phyloP scores from a whole-genome alignment of 495 filamentous ascomycete species.

The Daldinia bambusicola region DNA sequence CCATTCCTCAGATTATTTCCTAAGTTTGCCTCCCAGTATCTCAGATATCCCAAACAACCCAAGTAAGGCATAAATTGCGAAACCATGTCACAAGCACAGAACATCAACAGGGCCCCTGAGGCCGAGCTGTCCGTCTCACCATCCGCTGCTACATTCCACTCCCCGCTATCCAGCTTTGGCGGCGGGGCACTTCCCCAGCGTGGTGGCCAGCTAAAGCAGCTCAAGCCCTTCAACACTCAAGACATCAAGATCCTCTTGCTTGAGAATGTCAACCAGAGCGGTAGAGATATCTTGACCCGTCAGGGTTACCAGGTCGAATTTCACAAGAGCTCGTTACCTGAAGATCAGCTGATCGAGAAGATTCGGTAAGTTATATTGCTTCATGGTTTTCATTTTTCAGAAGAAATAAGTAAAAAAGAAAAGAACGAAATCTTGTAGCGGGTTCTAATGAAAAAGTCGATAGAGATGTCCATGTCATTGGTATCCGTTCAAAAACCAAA shows the following conservation, averaged over 20 bases:
- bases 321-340: constrained; percentile 86
- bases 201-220: constrained; percentile 67
- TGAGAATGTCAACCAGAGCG: constrained; percentile 95
- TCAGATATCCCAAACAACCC: neutral
- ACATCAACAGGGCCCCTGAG: constrained; percentile 33
- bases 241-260: constrained; percentile 96
- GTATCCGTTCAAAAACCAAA: constrained; percentile 97
- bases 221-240: constrained; percentile 94
- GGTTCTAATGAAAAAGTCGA: constrained; percentile 19
- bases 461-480: constrained; percentile 96
- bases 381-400: neutral
- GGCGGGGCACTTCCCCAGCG: constrained; percentile 48
- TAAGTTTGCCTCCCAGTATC: constrained; percentile 3
- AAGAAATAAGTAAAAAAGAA: neutral
- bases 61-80: neutral
- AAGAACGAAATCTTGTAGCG: neutral
- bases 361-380: constrained; percentile 73
- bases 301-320: constrained; percentile 98
- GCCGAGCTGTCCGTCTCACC: constrained; percentile 64
- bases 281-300: constrained; percentile 77
- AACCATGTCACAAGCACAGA: constrained; percentile 46
- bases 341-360: constrained; percentile 95
- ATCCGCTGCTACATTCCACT: constrained; percentile 66
- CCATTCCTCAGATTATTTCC: constrained; percentile 10
- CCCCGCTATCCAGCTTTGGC: constrained; percentile 64